Evolutionary conservation across 2,329 filamentous ascomycete genomes (phyloP).

Genomic region (Talaromyces sp.): DNA sequence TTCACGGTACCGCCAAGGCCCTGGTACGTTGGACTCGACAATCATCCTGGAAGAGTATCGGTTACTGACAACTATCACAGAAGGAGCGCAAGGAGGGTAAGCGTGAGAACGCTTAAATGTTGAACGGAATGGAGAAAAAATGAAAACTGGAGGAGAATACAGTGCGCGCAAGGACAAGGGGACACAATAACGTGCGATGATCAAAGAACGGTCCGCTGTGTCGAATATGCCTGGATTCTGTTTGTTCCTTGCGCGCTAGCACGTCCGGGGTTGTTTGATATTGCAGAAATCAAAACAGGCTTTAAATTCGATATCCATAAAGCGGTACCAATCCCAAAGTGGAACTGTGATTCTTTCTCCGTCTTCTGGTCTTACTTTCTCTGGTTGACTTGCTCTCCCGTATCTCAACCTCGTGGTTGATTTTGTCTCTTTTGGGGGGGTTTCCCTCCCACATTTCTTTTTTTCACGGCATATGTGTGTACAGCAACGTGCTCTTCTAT

Average conservation of each 20-base stretch:
- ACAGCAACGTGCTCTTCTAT: constrained; percentile 65
- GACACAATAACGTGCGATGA: constrained; percentile 38
- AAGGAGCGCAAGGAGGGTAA: constrained; percentile 98
- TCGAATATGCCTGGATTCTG: constrained; percentile 32
- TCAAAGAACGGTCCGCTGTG: constrained; percentile 29
- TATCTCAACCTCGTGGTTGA: constrained; percentile 5
- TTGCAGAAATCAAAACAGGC: constrained; percentile 31
- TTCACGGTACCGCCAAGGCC: constrained; percentile 97
- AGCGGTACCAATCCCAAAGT: constrained; percentile 20
- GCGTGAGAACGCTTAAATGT: constrained; percentile 76
- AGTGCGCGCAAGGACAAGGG: constrained; percentile 38
- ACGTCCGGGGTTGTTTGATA: constrained; percentile 28
- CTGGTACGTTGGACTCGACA: constrained; percentile 69
- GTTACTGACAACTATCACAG: constrained; percentile 56
- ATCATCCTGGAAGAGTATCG: not conserved
- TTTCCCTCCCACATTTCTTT: constrained; percentile 8
- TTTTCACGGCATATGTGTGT: constrained; percentile 67
- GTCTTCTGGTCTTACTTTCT: constrained; percentile 5
- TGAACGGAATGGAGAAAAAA: constrained; percentile 30
- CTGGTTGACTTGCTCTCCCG: constrained; percentile 4
- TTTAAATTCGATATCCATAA: constrained; percentile 31
- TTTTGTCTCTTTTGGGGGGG: not conserved
- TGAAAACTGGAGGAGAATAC: constrained; percentile 32
- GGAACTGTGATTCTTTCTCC: constrained; percentile 12
- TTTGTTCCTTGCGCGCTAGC: constrained; percentile 27